A percentile compares a stretch with the other conserved stretches of the same genome.
Conservation (phyloP, 2,329 filamentous ascomycete species). For the Aspergillus sp. region DNA sequence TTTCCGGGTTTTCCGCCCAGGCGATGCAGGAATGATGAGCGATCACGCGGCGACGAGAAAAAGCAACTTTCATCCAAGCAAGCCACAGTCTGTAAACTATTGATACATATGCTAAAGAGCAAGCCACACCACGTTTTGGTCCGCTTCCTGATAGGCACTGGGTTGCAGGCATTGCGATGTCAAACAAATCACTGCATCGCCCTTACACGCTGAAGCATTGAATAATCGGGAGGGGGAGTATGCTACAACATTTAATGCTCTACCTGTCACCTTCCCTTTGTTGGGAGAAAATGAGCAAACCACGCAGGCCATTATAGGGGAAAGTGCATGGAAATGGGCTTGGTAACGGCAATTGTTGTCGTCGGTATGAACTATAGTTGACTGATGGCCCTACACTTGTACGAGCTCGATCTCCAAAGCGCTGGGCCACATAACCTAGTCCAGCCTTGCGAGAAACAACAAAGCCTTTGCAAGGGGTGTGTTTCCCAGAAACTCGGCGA, state of each 20-base stretch:
- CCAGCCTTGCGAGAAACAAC: no score
- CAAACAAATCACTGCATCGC: background rate
- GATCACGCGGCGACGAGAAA: constrained; percentile 16
- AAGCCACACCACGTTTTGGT: constrained; percentile 19
- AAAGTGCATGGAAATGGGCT: background rate
- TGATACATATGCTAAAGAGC: constrained; percentile 14
- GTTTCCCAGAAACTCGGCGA: no score
- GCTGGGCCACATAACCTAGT: background rate
- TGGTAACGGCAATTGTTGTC: background rate
- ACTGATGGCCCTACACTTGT: background rate
- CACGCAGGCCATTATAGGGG: background rate
- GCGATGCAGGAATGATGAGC: background rate
- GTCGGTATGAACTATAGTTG: no score
- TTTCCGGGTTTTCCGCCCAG: background rate
- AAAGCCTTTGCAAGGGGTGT: no score
- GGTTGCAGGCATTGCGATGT: background rate
- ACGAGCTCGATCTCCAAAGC: background rate
- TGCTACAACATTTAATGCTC: background rate
- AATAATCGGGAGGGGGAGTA: background rate
- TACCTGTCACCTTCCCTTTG: background rate
- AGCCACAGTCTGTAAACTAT: constrained; percentile 5
- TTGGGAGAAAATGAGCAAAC: background rate
- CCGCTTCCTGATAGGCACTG: background rate
- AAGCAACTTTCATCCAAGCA: constrained; percentile 12
- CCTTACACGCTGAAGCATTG: background rate